Base-by-base conservation (phyloP, 345 rosid genomes). In the Syzygium oleosum region DNA sequence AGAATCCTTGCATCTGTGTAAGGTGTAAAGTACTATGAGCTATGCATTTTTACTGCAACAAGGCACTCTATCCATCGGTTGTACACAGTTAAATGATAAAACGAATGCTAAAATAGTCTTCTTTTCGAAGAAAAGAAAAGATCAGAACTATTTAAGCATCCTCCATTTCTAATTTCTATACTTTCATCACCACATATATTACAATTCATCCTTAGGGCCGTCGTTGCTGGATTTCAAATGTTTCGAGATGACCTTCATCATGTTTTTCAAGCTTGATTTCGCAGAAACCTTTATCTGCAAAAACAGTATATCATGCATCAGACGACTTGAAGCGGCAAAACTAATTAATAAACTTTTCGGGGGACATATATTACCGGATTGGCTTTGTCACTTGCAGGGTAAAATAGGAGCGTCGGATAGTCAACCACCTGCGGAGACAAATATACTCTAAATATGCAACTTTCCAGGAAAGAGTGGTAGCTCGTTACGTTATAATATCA, bases 321-420 rank as follows among this genome's bases (percentile, higher is more conserved):
- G 88, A 59, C 84, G 80, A 80, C 52, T 29, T 78, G 15, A 54
- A 46, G 43, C 16, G 17, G 34, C 84, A 31, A 84, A n/a, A 51
- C 25, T 15, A 41, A 52, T 22, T 52, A 7, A 29, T 21, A 54
- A 84, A 46, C 17, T 12, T 4, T 87, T 41, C 16, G 19, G 25
- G 43, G 27, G 53, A 29, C 38, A 27, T 73, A 41, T 34, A 22
- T 89, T 93, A 95, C 98, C 92, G 96, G 97, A 59, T 91, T 95
- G 83, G 92, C 88, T 89, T 96, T 97, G 87, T 94, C 94, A 52
- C 89, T 91, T 0, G 92, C 92, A 12, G 94, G 94, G 92, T 94
- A 95, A 77, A 96, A 91, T 27, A 95, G 89, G 87, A 96, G 93
- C 6, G 94, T 86, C 0, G 97, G 99, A 88, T 93, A 97, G 89